Conservation (phyloP, 2,329 filamentous ascomycete genomes). For the Colletotrichum viniferum region DNA sequence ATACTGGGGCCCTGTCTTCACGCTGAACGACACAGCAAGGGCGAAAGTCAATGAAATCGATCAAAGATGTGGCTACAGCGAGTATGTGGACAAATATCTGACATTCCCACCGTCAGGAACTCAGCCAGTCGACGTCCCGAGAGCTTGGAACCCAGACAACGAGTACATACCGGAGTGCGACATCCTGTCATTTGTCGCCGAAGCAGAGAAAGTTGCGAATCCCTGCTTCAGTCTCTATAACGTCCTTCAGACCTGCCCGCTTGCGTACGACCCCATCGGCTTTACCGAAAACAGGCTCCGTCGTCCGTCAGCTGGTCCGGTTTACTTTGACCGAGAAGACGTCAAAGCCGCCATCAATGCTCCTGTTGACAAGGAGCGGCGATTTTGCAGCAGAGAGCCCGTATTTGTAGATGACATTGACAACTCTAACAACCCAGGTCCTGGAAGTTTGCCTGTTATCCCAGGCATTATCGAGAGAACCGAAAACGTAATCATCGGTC, state of each 20-base stretch:
- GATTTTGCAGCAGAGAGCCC: constrained; percentile 46
- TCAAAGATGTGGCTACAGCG: constrained; percentile 65
- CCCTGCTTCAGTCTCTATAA: constrained; percentile 83
- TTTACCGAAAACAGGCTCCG: constrained; percentile 71
- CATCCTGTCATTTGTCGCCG: constrained; percentile 54
- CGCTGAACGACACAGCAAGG: constrained; percentile 65
- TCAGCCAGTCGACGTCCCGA: constrained; percentile 55
- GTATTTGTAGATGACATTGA: constrained; percentile 50
- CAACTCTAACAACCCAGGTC: not conserved
- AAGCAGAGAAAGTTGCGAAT: constrained; percentile 63
- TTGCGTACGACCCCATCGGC: constrained; percentile 71
- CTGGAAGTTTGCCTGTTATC: constrained; percentile 45
- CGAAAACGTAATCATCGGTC: constrained; percentile 74
- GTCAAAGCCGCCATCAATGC: constrained; percentile 74
- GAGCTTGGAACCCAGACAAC: constrained; percentile 34
- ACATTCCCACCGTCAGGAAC: constrained; percentile 70
- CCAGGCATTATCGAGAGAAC: constrained; percentile 76
- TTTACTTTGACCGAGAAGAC: constrained; percentile 75
- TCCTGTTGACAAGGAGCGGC: constrained; percentile 39
- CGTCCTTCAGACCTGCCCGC: constrained; percentile 73
- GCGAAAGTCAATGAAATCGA: constrained; percentile 55
- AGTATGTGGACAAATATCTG: constrained; percentile 64
- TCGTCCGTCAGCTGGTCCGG: constrained; percentile 59
- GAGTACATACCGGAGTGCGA: constrained; percentile 51
- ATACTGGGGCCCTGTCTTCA: constrained; percentile 61